phyloP scores from a whole-genome alignment of 2,329 filamentous ascomycete species.

The Helicocarpus griseus region DNA sequence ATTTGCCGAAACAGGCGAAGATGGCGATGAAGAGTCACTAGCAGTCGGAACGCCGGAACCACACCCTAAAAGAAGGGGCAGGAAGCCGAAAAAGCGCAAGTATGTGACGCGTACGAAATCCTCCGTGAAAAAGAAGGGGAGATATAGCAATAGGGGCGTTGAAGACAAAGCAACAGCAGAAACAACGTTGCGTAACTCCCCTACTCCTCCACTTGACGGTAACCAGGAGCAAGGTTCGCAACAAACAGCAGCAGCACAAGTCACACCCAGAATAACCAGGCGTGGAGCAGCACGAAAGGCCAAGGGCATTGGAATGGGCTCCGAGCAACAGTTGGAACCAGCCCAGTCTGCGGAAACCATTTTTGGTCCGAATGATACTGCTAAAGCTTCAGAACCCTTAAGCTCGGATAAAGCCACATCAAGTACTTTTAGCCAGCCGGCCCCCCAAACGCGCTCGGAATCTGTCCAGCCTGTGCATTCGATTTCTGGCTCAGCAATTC shows the following conservation, averaged over 20 bases:
- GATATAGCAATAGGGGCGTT: neutral
- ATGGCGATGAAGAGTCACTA: neutral
- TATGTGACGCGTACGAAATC: neutral
- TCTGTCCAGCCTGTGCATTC: no score
- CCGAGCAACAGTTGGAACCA: conserved; percentile 1
- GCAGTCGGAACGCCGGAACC: neutral
- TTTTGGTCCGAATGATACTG: neutral
- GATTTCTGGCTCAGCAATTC: neutral
- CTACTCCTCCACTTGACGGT: neutral
- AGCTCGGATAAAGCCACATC: neutral
- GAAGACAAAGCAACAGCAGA: conserved; percentile 2
- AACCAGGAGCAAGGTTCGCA: neutral
- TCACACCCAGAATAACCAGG: neutral
- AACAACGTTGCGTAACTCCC: neutral
- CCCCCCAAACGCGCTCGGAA: neutral
- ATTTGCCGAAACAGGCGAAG: neutral
- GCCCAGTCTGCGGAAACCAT: neutral
- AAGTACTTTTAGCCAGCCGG: no score
- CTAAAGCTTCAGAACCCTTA: neutral
- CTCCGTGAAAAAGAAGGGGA: neutral
- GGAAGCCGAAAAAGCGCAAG: neutral
- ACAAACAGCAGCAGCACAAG: neutral
- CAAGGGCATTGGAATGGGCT: neutral
- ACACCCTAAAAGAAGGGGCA: neutral
- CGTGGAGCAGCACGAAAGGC: neutral